Evolutionary conservation across 2,329 filamentous ascomycete genomes (phyloP), one percentile per base, ranked within the genome.

Genomic region (Cytospora paraplurivora): DNA sequence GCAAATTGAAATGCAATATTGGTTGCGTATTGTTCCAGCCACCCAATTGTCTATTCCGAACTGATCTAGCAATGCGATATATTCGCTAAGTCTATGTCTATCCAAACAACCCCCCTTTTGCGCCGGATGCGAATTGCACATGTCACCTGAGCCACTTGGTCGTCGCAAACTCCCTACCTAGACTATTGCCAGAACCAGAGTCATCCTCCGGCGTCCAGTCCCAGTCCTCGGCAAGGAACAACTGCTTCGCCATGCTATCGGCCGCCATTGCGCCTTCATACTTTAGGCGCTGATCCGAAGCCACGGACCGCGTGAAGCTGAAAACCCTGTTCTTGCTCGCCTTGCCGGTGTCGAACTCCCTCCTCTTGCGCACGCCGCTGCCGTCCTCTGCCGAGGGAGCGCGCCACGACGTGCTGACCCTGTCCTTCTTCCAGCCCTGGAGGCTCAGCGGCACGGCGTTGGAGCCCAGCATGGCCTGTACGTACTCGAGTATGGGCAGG

Each of bases 401-500:
- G 7, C 74, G 63, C 81, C 82, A 85, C 0, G 80, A 77, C 0
- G 74, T 72, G 0, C 73, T 73, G 1, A 68, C 68, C 10, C 77
- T 74, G 47, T 76, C 71, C 54, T 70, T 77, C 67, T 76, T 79
- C 84, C 84, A 86, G 19, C 77, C 75, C 7, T 69, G 69, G n/a
- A 77, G 73, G 15, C 76, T 69, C 11, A 87, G 71, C 2, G 78
- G 75, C 7, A 85, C 70, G 34, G 76, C 76, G 38, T 74, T 77
- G 0, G 82, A 75, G 0, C 80, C 79, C 4, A 88, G 73, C 76
- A 86, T 82, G n/a, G 78, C 73, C 63, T 85, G 81, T 35, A 93
- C 76, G 59, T 87, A 83, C 61, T 90, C 87, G 17, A 92, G 74
- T 4, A 90, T 81, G 8, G 89, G 88, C 47, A 90, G 76, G 4